Evolutionary conservation across 805 yeast genomes (phyloP).

Genomic region (Metschnikowia sp.): DNA sequence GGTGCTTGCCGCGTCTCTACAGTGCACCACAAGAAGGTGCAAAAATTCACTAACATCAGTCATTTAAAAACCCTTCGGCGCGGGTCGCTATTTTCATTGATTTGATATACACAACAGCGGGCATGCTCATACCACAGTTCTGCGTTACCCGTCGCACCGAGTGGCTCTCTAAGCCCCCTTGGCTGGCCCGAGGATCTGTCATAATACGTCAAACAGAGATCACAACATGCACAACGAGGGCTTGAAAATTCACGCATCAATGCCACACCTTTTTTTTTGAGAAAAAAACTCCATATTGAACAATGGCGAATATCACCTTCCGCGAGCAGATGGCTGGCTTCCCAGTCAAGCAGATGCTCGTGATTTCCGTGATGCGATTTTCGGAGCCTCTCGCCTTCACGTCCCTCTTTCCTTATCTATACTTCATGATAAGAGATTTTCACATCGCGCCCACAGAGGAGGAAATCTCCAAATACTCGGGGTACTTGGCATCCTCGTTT

Average conservation of each 20-base stretch:
- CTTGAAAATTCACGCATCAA: not conserved
- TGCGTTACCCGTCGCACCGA: too few relatives aligned
- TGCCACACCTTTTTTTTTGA: not conserved
- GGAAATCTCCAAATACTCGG: conserved; percentile 58
- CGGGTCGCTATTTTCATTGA: too few relatives aligned
- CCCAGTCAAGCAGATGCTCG: conserved; percentile 49
- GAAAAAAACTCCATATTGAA: too few relatives aligned
- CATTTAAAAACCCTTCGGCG: too few relatives aligned
- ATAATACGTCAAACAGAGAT: not conserved
- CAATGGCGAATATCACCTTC: conserved; percentile 23
- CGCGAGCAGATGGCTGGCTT: conserved; percentile 53
- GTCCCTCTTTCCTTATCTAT: conserved; percentile 60
- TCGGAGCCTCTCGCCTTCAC: conserved; percentile 65
- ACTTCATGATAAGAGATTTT: conserved; percentile 60
- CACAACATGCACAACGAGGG: not conserved
- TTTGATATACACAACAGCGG: too few relatives aligned
- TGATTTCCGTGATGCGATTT: conserved; percentile 44
- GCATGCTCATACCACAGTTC: too few relatives aligned
- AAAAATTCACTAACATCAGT: too few relatives aligned
- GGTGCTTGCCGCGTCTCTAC: too few relatives aligned
- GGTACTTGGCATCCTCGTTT: conserved; percentile 58
- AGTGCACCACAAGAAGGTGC: too few relatives aligned
- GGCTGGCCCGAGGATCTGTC: not conserved
- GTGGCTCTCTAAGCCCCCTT: too few relatives aligned
- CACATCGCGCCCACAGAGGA: conserved; percentile 45